phyloP scores from a whole-genome alignment of 306 rosid species.

The Vigna hirtella region DNA sequence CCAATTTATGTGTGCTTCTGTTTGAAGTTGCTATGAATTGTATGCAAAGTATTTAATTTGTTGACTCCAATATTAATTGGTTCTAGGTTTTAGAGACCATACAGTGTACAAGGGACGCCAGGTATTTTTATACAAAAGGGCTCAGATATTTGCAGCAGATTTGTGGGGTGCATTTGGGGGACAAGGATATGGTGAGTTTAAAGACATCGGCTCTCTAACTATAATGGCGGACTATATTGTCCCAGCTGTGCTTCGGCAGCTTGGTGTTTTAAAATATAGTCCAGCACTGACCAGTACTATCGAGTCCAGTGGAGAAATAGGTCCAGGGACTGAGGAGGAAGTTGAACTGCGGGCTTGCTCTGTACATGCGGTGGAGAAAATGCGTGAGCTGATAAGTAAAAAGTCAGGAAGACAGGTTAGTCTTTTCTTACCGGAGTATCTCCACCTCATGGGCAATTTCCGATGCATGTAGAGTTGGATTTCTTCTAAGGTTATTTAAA shows the following conservation, averaged over 20 bases:
- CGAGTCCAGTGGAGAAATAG: conserved; percentile 74
- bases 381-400: conserved; percentile 77
- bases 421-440: conserved; percentile 5
- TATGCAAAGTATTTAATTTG: conserved; percentile 23
- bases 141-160: conserved; percentile 96
- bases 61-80: conserved; percentile 46
- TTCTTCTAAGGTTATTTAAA: neutral
- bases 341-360: conserved; percentile 98
- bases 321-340: conserved; percentile 97
- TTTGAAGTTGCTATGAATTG: conserved; percentile 24
- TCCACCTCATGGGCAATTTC: neutral
- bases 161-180: conserved; percentile 90
- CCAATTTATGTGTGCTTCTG: neutral
- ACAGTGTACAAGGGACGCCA: conserved; percentile 93
- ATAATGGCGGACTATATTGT: conserved; percentile 97
- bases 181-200: conserved; percentile 83
- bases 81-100: conserved; percentile 91
- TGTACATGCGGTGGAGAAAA: conserved; percentile 88
- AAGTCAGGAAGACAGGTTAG: conserved; percentile 83
- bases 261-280: conserved; percentile 86
- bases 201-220: conserved; percentile 80
- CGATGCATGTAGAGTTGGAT: neutral
- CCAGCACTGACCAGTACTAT: conserved; percentile 68
- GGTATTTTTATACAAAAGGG: conserved; percentile 92
- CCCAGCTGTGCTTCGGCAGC: conserved; percentile 91